These are phyloP conservation scores for Casuarina cunninghamiana DNA, from an alignment of 306 rosid species.

Conservation along the genomic window DNA sequence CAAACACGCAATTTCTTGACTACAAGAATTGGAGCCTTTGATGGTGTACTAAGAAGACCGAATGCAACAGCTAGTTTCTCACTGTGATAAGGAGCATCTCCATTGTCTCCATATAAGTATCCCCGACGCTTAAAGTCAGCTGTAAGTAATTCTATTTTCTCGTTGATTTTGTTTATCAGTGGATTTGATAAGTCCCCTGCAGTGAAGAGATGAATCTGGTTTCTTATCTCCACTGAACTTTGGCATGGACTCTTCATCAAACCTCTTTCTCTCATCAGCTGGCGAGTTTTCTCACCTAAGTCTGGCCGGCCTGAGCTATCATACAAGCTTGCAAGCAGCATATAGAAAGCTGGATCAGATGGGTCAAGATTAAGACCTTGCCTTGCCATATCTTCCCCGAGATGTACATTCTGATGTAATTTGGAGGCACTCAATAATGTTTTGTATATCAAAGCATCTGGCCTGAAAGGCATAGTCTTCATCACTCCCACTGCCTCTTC, in stretches of 20 bases:
- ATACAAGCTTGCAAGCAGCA: constrained; percentile 57
- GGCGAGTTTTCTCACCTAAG: constrained; percentile 51
- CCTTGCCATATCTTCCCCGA: constrained; percentile 69
- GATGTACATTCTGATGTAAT: constrained; percentile 47
- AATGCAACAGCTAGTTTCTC: constrained; percentile 62
- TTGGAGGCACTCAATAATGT: constrained; percentile 63
- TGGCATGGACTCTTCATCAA: constrained; percentile 46
- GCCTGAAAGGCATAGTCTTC: constrained; percentile 50
- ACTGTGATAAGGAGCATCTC: constrained; percentile 39
- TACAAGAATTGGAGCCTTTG: constrained; percentile 42
- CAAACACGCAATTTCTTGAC: constrained; percentile 51
- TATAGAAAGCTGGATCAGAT: constrained; percentile 55
- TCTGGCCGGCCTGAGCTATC: constrained; percentile 50
- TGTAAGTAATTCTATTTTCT: constrained; percentile 39
- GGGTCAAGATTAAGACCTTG: constrained; percentile 63
- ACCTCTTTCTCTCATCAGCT: constrained; percentile 60
- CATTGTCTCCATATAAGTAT: constrained; percentile 32
- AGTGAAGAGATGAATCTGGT: constrained; percentile 46
- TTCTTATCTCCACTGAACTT: constrained; percentile 57
- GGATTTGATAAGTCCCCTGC: constrained; percentile 44
- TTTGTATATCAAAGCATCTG: constrained; percentile 52
- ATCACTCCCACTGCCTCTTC: constrained; percentile 63
- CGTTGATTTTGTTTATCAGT: constrained; percentile 33
- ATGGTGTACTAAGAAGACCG: constrained; percentile 48
- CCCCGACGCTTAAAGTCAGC: constrained; percentile 42